Evolutionary conservation across 495 filamentous ascomycete species (phyloP).

Genomic region (Paragyromitra xinjiangensis): DNA sequence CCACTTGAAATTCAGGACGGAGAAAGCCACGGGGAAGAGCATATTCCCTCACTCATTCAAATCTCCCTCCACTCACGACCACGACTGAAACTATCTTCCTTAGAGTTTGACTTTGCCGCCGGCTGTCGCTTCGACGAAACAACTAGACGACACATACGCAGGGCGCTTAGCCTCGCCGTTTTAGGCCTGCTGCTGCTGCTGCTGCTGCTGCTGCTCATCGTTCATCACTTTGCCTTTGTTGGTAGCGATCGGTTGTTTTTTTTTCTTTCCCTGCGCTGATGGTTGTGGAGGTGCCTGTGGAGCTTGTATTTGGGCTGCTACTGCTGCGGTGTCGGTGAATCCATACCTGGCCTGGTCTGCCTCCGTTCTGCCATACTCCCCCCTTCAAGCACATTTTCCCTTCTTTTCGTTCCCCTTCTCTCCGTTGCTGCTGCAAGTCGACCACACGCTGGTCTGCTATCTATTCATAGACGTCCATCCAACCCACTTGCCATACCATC

Average conservation of each 20-base stretch:
- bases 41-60: slow-evolving; percentile 7
- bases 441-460: slow-evolving; percentile 39
- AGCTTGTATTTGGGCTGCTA: slow-evolving; percentile 37
- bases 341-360: slow-evolving; percentile 20
- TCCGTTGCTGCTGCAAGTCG: slow-evolving; percentile 35
- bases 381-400: slow-evolving; percentile 26
- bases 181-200: slow-evolving; percentile 27
- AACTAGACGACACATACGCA: slow-evolving; percentile 36
- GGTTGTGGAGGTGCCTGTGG: slow-evolving; percentile 38
- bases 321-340: slow-evolving; percentile 28
- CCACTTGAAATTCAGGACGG: slow-evolving; percentile 10
- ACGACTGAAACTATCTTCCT: slow-evolving; percentile 1
- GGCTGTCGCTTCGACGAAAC: slow-evolving; percentile 13
- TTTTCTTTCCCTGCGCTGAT: slow-evolving; percentile 15
- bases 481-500: slow-evolving; percentile 26
- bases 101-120: slow-evolving; percentile 15
- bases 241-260: slow-evolving; percentile 32
- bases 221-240: slow-evolving; percentile 35
- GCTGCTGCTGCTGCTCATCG: slow-evolving; percentile 21
- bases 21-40: slow-evolving; percentile 18
- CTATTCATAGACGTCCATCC: slow-evolving; percentile 54
- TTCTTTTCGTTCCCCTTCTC: slow-evolving; percentile 37
- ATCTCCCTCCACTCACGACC: neutral
- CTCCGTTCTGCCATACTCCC: slow-evolving; percentile 41
- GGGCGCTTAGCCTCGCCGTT: slow-evolving; percentile 41